phyloP scores from a whole-genome alignment of 2,329 filamentous ascomycete genomes.

The Ascochyta rabiei region DNA sequence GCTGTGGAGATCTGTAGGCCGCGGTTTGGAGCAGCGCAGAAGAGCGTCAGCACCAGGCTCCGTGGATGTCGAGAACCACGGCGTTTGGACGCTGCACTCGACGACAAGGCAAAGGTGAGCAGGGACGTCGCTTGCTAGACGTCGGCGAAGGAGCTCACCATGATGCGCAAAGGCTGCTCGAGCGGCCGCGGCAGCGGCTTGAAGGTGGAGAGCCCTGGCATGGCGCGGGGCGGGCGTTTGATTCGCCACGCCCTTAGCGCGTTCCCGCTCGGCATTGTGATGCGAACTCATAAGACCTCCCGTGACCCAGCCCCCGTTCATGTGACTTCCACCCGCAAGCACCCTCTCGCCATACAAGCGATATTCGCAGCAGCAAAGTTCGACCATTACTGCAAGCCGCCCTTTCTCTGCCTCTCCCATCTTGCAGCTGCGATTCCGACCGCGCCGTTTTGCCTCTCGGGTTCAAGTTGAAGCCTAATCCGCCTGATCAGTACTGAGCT shows the following conservation, averaged over 20 bases:
- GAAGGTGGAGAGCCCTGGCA: conserved; percentile 15
- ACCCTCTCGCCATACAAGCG: conserved; percentile 11
- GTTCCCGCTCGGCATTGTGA: conserved; percentile 16
- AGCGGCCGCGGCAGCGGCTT: conserved; percentile 15
- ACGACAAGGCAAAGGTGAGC: background rate
- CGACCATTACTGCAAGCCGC: conserved; percentile 7
- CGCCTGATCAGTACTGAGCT: conserved; percentile 16
- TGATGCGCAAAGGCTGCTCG: conserved; percentile 7
- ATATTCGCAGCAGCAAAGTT: conserved; percentile 4
- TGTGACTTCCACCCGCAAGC: conserved; percentile 15
- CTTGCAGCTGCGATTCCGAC: background rate
- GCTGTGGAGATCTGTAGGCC: background rate
- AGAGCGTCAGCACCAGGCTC: too few species aligned
- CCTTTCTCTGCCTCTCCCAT: background rate
- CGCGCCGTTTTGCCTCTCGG: background rate
- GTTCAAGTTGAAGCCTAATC: conserved; percentile 13
- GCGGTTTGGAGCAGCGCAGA: background rate
- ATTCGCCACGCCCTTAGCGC: conserved; percentile 13
- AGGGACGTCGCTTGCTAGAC: background rate
- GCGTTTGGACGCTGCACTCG: background rate
- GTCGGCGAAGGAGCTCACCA: background rate
- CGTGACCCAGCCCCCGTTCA: conserved; percentile 16
- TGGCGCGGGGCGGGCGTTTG: conserved; percentile 5
- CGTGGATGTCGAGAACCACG: too few species aligned
- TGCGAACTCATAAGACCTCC: conserved; percentile 19